A percentile compares a stretch with the other conserved stretches of the same genome.
Conservation (phyloP, 768 basidiomycete genomes). For the Cytidiella melzeri region DNA sequence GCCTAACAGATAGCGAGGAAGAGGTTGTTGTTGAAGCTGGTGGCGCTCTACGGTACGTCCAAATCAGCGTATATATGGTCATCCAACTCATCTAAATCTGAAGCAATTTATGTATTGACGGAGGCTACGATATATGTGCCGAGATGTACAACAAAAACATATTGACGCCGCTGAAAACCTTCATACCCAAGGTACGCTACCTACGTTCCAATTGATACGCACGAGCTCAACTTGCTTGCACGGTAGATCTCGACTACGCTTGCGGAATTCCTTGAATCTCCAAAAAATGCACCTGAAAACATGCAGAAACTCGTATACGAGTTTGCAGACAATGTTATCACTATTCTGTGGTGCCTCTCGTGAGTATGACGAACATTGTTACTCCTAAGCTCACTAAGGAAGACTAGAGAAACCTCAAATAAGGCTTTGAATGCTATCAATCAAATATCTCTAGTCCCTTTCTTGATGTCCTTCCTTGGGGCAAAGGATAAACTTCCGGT, state of each 20-base stretch:
- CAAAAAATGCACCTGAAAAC: constrained; percentile 61
- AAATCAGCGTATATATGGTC: constrained; percentile 1
- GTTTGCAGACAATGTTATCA: constrained; percentile 89
- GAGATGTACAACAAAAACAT: constrained; percentile 98
- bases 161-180: constrained; percentile 64
- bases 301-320: constrained; percentile 75
- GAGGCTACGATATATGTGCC: constrained; percentile 90
- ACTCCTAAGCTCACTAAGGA: constrained; percentile 14
- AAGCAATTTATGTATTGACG: constrained; percentile 92
- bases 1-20: constrained; percentile 85
- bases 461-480: constrained; percentile 85
- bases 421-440: constrained; percentile 89
- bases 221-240: constrained; percentile 3
- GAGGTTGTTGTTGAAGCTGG: constrained; percentile 88
- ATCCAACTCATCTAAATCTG: neutral
- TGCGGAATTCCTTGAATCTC: constrained; percentile 54
- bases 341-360: constrained; percentile 91
- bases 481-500: constrained; percentile 64
- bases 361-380: constrained; percentile 40
- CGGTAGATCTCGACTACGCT: constrained; percentile 68
- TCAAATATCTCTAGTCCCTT: constrained; percentile 67
- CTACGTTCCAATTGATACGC: neutral
- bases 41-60: constrained; percentile 74
- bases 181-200: constrained; percentile 66
- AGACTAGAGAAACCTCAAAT: constrained; percentile 79